Conservation (phyloP, 139 green algal species). For the Mesotaenium endlicherianum region DNA sequence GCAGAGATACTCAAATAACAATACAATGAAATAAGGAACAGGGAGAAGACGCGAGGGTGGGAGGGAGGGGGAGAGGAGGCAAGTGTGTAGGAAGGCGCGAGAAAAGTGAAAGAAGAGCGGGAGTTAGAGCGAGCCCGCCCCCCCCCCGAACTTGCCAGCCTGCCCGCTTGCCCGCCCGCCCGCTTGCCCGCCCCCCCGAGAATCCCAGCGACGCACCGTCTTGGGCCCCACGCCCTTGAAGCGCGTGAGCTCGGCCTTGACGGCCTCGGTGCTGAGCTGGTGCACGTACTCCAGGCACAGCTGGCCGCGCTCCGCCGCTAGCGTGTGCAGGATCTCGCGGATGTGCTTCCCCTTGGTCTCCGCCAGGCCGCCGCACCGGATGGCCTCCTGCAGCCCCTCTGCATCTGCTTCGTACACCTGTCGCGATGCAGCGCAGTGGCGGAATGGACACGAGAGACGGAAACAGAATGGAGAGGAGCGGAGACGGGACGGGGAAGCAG, state of each 20-base stretch:
- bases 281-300: slow-evolving; percentile 66
- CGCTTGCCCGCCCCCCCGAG: no score
- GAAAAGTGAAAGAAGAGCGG: no score
- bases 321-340: slow-evolving; percentile 62
- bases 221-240: slow-evolving; percentile 70
- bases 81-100: no score
- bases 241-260: slow-evolving; percentile 57
- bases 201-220: slow-evolving; percentile 54
- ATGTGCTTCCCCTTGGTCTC: slow-evolving; percentile 72
- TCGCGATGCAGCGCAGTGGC: not conserved
- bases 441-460: not conserved
- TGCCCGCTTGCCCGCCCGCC: no score
- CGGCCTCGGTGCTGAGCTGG: slow-evolving; percentile 46
- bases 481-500: not conserved
- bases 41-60: no score
- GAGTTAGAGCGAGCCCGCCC: no score
- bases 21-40: no score
- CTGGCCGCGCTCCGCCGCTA: slow-evolving; percentile 58
- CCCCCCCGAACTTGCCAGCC: no score
- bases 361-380: slow-evolving; percentile 64
- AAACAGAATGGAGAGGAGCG: not conserved
- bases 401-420: not conserved
- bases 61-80: no score
- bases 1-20: no score
- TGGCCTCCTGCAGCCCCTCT: slow-evolving; percentile 24